phyloP scores from a whole-genome alignment of 441 rosid genomes.

The Croton setiger region DNA sequence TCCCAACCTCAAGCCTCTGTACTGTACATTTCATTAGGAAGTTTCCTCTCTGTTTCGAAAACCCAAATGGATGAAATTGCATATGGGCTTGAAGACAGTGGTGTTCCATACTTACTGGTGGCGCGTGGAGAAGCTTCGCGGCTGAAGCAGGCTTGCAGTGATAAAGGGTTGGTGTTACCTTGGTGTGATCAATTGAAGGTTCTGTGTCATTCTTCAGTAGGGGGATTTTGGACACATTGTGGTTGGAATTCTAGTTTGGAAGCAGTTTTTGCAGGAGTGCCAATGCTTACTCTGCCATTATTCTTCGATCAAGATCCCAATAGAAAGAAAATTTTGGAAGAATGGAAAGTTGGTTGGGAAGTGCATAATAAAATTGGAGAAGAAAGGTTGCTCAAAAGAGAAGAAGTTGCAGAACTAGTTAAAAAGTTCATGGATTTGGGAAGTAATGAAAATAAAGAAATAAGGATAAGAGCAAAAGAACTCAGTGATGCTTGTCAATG shows the following conservation, averaged over 20 bases:
- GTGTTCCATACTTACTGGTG: conserved; percentile 39
- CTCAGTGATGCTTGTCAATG: conserved; percentile 18
- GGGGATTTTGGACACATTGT: conserved; percentile 64
- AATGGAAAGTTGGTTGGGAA: conserved; percentile 51
- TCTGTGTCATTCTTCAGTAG: conserved; percentile 37
- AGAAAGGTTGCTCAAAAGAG: conserved; percentile 6
- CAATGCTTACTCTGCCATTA: conserved; percentile 40
- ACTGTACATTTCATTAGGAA: conserved; percentile 41
- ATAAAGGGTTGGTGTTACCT: conserved; percentile 36
- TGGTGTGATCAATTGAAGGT: conserved; percentile 63
- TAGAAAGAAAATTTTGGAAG: conserved; percentile 40
- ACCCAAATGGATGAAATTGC: conserved; percentile 42
- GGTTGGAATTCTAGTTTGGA: conserved; percentile 59
- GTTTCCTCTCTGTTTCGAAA: conserved; percentile 38
- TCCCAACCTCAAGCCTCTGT: conserved; percentile 38
- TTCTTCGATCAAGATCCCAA: conserved; percentile 39
- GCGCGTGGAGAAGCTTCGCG: conserved; percentile 20
- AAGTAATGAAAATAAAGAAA: conserved; percentile 21
- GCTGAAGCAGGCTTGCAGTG: conserved; percentile 7
- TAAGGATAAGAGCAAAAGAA: conserved; percentile 24
- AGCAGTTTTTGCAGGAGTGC: conserved; percentile 42
- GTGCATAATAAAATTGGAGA: conserved; percentile 7
- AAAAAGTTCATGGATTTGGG: conserved; percentile 33
- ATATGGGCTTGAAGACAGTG: conserved; percentile 27
- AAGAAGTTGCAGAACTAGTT: conserved; percentile 15